Evolutionary conservation across 805 yeast species (phyloP).

Genomic region (Sugiyamaella marilandica): DNA sequence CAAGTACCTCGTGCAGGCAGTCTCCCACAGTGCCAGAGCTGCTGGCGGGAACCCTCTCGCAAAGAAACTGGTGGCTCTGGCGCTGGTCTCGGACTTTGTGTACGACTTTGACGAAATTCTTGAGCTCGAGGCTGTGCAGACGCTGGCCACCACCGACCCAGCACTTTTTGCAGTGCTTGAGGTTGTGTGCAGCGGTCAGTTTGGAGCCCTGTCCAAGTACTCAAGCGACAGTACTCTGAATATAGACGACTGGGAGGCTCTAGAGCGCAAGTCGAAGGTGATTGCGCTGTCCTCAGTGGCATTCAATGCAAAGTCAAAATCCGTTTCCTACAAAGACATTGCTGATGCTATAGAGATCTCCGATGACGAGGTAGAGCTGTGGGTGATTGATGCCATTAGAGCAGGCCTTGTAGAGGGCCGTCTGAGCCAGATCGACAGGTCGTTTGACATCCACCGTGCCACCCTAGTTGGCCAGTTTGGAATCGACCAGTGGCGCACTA

Average conservation of each 20-base stretch:
- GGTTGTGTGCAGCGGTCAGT: slow-evolving; percentile 31
- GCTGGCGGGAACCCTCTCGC: slow-evolving; percentile 14
- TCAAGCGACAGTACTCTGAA: slow-evolving; percentile 10
- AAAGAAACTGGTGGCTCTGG: slow-evolving; percentile 22
- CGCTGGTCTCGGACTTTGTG: slow-evolving; percentile 24
- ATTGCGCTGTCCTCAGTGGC: slow-evolving; percentile 30
- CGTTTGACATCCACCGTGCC: slow-evolving; percentile 36
- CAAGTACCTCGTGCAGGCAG: slow-evolving; percentile 24
- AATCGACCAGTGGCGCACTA: slow-evolving; percentile 35
- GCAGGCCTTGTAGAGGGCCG: slow-evolving; percentile 41
- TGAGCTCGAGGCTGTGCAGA: slow-evolving; percentile 29
- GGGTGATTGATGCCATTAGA: slow-evolving; percentile 40
- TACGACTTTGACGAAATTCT: slow-evolving; percentile 31
- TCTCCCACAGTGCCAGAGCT: slow-evolving; percentile 9
- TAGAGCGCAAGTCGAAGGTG: slow-evolving; percentile 27
- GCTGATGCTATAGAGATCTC: slow-evolving; percentile 30
- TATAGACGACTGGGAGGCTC: slow-evolving; percentile 12
- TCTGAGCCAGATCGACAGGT: slow-evolving; percentile 36
- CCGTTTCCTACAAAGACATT: slow-evolving; percentile 32
- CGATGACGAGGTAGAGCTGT: slow-evolving; percentile 34
- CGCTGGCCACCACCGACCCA: slow-evolving; percentile 20
- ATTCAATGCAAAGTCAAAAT: slow-evolving; percentile 11
- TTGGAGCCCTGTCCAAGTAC: slow-evolving; percentile 17
- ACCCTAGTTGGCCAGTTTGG: slow-evolving; percentile 34
- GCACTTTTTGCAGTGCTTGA: slow-evolving; percentile 26